Percentiles rank a stretch among this genome's conserved stretches.
These are phyloP conservation scores for Trichoderma sp. DNA, from an alignment of 2,329 filamentous ascomycete species.

Conservation along the genomic window DNA sequence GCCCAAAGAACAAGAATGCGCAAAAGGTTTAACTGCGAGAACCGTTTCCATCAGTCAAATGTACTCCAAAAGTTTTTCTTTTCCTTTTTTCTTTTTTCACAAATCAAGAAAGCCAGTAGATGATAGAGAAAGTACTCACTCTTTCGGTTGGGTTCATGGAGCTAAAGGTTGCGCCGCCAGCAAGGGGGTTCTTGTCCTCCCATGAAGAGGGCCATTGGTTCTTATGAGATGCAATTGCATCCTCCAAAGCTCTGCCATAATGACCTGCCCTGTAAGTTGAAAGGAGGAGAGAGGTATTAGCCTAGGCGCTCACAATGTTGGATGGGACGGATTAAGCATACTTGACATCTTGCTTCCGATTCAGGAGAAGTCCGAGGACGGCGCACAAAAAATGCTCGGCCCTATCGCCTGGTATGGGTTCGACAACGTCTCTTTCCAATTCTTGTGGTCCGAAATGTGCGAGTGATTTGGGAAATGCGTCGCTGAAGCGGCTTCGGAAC, in stretches of 20 bases:
- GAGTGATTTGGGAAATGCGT: conserved; percentile 82
- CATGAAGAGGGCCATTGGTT: conserved; percentile 85
- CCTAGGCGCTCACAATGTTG: neutral
- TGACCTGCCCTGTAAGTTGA: conserved; percentile 69
- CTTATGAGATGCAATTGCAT: conserved; percentile 81
- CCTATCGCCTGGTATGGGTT: conserved; percentile 74
- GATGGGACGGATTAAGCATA: conserved; percentile 47
- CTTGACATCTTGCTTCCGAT: conserved; percentile 99
- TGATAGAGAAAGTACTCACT: conserved; percentile 49
- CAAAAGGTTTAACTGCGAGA: conserved; percentile 70
- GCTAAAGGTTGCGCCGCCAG: conserved; percentile 75
- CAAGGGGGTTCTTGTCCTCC: conserved; percentile 78
- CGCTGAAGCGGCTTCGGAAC: conserved; percentile 91
- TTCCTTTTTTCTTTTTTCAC: fast-evolving
- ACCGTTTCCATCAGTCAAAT: conserved; percentile 18
- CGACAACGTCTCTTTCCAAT: conserved; percentile 80
- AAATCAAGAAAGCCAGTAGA: neutral
- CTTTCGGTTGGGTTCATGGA: conserved; percentile 78
- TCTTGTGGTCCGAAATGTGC: conserved; percentile 93
- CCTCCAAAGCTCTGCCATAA: conserved; percentile 88
- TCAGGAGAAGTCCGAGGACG: conserved; percentile 80
- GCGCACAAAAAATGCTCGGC: conserved; percentile 88
- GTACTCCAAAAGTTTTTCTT: neutral
- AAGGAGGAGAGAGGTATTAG: conserved; percentile 22
- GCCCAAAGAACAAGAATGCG: conserved; percentile 85